A percentile compares a stretch with the other conserved stretches of the same genome.
Evolutionary conservation across 2,329 filamentous ascomycete genomes (phyloP).

Genomic region (Massarina eburnea): DNA sequence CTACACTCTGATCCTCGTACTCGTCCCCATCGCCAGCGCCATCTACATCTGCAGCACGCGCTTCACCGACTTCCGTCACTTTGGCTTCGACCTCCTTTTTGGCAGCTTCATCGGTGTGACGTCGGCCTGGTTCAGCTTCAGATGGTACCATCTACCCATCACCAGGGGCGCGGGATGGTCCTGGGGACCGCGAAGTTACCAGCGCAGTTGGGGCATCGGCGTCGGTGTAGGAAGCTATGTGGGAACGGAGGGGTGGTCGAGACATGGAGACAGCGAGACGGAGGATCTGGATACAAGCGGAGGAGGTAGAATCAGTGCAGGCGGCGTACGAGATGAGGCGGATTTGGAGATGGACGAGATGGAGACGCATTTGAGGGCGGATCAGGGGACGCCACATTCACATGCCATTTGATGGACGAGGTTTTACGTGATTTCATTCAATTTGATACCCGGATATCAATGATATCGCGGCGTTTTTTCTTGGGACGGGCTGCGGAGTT

Average conservation of each 20-base stretch:
- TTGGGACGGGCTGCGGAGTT: not conserved
- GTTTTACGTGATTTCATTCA: not conserved
- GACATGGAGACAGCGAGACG: conserved; percentile 7
- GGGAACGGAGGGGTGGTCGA: conserved; percentile 50
- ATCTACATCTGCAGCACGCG: conserved; percentile 83
- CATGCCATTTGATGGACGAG: conserved; percentile 3
- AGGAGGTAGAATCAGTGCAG: not conserved
- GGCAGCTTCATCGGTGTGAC: conserved; percentile 78
- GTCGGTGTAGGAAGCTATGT: conserved; percentile 57
- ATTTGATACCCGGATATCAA: not conserved
- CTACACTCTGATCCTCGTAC: conserved; percentile 70
- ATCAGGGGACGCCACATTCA: not conserved
- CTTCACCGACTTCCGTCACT: conserved; percentile 86
- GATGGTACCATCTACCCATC: conserved; percentile 83
- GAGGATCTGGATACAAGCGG: not conserved
- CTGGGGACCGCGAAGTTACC: conserved; percentile 75
- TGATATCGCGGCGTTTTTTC: not conserved
- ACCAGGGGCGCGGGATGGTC: conserved; percentile 81
- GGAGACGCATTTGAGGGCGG: not conserved
- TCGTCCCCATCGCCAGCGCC: conserved; percentile 72
- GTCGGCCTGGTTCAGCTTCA: conserved; percentile 73
- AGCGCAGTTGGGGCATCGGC: conserved; percentile 77
- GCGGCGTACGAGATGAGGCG: not conserved
- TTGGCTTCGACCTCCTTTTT: conserved; percentile 88
- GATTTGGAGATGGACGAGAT: not conserved